phyloP scores from a whole-genome alignment of 2,329 filamentous ascomycete genomes.

The Trichoderma aggressivum region DNA sequence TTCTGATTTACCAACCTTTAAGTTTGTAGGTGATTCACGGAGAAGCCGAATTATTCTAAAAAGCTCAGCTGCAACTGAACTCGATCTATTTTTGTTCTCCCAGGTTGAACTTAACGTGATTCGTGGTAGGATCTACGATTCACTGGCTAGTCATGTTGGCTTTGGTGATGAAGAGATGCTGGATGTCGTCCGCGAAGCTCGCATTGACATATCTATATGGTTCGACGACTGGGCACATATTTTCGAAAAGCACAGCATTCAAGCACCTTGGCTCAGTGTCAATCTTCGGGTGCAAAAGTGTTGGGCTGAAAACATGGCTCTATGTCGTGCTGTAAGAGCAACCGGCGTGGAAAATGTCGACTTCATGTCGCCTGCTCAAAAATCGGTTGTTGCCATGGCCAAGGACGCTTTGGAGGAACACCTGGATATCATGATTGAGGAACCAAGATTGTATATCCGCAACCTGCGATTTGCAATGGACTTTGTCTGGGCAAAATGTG shows the following conservation, averaged over 20 bases:
- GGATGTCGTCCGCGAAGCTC: conserved; percentile 41
- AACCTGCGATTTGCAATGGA: conserved; percentile 54
- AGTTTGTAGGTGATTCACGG: conserved; percentile 42
- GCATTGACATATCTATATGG: conserved; percentile 48
- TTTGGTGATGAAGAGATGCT: conserved; percentile 36
- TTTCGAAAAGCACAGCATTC: conserved; percentile 21
- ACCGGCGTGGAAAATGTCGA: conserved; percentile 30
- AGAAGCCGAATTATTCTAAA: conserved; percentile 44
- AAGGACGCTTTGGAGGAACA: conserved; percentile 51
- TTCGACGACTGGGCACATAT: conserved; percentile 38
- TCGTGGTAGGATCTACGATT: conserved; percentile 36
- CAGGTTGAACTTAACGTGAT: conserved; percentile 44
- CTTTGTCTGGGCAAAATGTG: conserved; percentile 57
- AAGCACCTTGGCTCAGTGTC: conserved; percentile 35
- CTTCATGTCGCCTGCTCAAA: conserved; percentile 48
- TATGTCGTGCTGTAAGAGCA: conserved; percentile 48
- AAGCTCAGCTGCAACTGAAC: conserved; percentile 40
- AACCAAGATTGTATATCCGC: conserved; percentile 45
- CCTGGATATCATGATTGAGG: conserved; percentile 45
- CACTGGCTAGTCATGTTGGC: conserved; percentile 27
- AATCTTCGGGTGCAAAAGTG: conserved; percentile 51
- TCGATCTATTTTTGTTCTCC: conserved; percentile 51
- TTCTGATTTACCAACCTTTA: conserved; percentile 24
- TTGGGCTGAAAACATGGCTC: conserved; percentile 51
- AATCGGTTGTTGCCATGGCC: conserved; percentile 46